Evolutionary conservation across 78 protist genomes (phyloP).

Genomic region (Creolimax fragrantissima): DNA sequence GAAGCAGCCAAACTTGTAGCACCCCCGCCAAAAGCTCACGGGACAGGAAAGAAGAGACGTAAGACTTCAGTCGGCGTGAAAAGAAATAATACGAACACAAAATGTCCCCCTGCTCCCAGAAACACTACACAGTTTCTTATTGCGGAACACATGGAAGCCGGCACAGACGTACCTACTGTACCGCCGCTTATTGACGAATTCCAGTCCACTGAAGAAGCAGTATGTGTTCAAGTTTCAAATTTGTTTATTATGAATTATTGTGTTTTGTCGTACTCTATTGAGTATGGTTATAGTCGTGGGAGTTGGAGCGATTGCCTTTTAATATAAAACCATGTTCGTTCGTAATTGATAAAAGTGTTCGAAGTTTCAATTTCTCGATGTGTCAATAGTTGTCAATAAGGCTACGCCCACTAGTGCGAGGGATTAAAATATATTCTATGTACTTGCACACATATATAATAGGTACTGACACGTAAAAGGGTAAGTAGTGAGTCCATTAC

Average conservation of each 20-base stretch:
- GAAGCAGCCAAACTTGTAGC: background rate
- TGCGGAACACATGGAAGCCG: background rate
- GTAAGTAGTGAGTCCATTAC: background rate
- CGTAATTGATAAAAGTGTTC: background rate
- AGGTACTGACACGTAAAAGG: background rate
- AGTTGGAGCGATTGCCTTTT: too few species aligned
- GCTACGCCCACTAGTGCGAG: background rate
- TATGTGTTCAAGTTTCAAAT: background rate
- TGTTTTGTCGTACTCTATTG: background rate
- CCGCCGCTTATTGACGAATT: background rate
- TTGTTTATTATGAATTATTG: background rate
- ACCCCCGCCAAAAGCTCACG: background rate
- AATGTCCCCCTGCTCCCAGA: background rate
- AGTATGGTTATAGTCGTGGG: too few species aligned
- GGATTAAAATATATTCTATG: background rate
- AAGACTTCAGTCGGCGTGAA: background rate
- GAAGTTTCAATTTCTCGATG: background rate
- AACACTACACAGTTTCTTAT: background rate
- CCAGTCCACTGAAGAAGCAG: background rate
- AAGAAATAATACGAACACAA: background rate
- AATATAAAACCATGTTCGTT: background rate
- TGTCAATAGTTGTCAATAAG: too few species aligned
- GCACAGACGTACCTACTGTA: background rate
- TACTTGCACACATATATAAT: background rate
- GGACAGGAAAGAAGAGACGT: background rate